Evolutionary conservation across 2,329 filamentous ascomycete genomes (phyloP), one percentile per base, ranked within the genome.

Genomic region (Macroventuria anomochaeta): DNA sequence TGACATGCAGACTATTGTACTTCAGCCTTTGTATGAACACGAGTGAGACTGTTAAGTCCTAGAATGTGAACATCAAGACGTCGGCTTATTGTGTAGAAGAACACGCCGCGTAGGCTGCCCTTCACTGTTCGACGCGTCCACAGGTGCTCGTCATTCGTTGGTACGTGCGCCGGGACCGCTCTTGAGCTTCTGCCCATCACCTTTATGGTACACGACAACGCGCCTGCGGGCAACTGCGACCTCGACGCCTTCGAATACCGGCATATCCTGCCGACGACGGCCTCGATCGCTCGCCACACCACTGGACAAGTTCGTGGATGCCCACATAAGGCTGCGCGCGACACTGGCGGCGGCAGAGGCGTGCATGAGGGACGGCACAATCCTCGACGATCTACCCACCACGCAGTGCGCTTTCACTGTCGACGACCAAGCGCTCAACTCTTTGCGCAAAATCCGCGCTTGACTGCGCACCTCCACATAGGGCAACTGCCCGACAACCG

Each of bases 331-430:
- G 26, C 15, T 11, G 34, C n/a, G 29, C 38, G 33, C 50, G 29
- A 36, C 46, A 46, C 38, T 39, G 58, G 48, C 40, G 33, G 55
- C 34, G 53, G 61, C 33, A 33, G 48, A 34, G 46, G 57, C 44
- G 60, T 65, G 56, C 41, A 67, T 67, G 63, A 65, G 62, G 62
- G 52, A 55, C 50, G 41, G 55, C 57, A 50, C 57, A 54, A 49
- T 46, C 46, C 57, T 54, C 55, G 28, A 54, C 46, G 37, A 46
- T 48, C 57, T 54, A 57, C 38, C 50, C 53, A 58, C 56, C 51
- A 18, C 41, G 55, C 55, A 54, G 60, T 47, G 58, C 57, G 54
- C 58, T 37, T 62, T 58, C 48, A 61, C 46, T 43, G 26, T 31
- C 33, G 37, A 39, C 42, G 15, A n/a, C 5, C 50, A 43, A 41